Evolutionary conservation across 2,329 filamentous ascomycete species (phyloP).

Genomic region (Sporothrix euskadiensis): DNA sequence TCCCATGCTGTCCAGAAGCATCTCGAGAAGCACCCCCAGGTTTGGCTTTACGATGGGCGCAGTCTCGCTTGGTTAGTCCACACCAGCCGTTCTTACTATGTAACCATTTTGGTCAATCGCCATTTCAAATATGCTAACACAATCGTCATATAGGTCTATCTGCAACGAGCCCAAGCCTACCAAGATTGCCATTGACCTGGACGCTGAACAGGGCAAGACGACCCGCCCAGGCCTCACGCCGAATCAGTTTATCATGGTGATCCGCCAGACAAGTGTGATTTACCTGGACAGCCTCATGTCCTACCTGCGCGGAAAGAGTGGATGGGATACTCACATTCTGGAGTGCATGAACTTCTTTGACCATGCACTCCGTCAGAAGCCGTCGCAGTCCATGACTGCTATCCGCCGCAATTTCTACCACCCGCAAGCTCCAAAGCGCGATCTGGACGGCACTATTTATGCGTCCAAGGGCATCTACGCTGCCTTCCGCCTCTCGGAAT

Average conservation of each 20-base stretch:
- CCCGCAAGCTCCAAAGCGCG: constrained; percentile 47
- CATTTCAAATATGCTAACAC: background rate
- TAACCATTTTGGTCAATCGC: constrained; percentile 17
- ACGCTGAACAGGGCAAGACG: constrained; percentile 55
- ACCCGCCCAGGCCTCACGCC: constrained; percentile 40
- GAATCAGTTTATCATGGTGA: constrained; percentile 59
- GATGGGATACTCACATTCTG: constrained; percentile 67
- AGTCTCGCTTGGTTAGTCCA: constrained; percentile 76
- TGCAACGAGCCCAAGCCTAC: constrained; percentile 47
- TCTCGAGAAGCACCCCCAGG: constrained; percentile 50
- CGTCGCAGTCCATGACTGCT: constrained; percentile 64
- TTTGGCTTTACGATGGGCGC: constrained; percentile 78
- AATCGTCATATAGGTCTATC: constrained; percentile 39
- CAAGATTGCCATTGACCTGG: constrained; percentile 68
- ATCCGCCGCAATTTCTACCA: constrained; percentile 86
- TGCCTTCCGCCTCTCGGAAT: constrained; percentile 73
- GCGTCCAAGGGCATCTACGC: constrained; percentile 89
- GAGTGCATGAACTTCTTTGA: constrained; percentile 87
- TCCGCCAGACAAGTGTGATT: constrained; percentile 67
- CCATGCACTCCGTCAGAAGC: constrained; percentile 80
- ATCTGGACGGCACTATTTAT: constrained; percentile 60
- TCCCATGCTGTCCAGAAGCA: constrained; percentile 59
- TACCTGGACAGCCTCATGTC: constrained; percentile 64
- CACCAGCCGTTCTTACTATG: background rate
- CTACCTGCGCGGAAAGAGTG: constrained; percentile 63